These are phyloP conservation scores for Backusella liffmaniae DNA, from an alignment of 192 early-diverging fungal genomes.

Conservation along the genomic window DNA sequence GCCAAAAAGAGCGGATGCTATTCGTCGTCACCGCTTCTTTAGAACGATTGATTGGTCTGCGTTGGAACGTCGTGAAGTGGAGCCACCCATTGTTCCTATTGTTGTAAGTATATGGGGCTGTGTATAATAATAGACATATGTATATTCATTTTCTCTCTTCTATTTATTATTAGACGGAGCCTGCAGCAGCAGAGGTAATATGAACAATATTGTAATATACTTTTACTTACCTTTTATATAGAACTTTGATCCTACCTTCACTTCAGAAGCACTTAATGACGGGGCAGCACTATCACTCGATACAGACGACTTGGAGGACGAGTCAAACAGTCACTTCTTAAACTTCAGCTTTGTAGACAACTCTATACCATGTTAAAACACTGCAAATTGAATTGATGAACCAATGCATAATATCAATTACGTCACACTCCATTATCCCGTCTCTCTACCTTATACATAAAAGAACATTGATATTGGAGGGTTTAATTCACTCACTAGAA, in stretches of 20 bases:
- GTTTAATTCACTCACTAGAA: too few species aligned
- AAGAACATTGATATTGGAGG: too few species aligned
- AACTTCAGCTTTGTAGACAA: slow-evolving; percentile 17
- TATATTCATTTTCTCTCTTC: neutral
- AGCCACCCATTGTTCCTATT: slow-evolving; percentile 66
- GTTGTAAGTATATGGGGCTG: slow-evolving; percentile 40
- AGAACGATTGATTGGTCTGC: slow-evolving; percentile 67
- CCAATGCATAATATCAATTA: too few species aligned
- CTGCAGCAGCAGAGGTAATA: slow-evolving; percentile 16
- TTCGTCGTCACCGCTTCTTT: slow-evolving; percentile 68
- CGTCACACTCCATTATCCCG: too few species aligned
- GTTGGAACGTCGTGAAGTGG: slow-evolving; percentile 49
- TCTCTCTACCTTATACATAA: too few species aligned
- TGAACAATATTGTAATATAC: neutral
- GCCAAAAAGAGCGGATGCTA: slow-evolving; percentile 43
- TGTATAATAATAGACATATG: neutral
- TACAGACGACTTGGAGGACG: neutral
- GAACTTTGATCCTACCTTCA: slow-evolving; percentile 16
- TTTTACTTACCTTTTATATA: neutral
- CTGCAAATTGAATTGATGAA: too few species aligned
- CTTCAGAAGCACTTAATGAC: neutral
- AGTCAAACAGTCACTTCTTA: slow-evolving; percentile 1
- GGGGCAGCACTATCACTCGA: neutral
- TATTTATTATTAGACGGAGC: slow-evolving; percentile 1
- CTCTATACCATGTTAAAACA: neutral